phyloP scores from a whole-genome alignment of 164 flowering plant species.

The Umbellularia californica region DNA sequence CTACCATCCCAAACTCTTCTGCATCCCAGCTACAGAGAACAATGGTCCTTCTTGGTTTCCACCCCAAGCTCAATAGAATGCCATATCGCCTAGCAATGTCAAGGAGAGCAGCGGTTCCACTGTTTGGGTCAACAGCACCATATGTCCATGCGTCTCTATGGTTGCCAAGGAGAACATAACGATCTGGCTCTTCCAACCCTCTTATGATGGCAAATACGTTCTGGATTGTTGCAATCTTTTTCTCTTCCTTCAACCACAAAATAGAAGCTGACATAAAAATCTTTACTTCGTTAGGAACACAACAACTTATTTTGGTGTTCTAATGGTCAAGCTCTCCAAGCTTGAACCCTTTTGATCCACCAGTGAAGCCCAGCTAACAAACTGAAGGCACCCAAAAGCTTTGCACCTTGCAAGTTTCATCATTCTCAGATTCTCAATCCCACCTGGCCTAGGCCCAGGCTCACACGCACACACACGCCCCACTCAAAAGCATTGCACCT shows the following conservation, averaged over 20 bases:
- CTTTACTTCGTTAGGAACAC: neutral
- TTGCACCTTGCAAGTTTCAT: no score
- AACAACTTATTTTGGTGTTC: neutral
- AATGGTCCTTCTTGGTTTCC: conserved; percentile 87
- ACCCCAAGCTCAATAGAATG: conserved; percentile 52
- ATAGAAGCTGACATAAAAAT: neutral
- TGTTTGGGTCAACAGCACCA: conserved; percentile 98
- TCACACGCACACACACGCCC: no score
- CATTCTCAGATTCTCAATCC: no score
- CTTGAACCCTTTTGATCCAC: no score
- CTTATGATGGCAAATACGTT: conserved; percentile 76
- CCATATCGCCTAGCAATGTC: conserved; percentile 80
- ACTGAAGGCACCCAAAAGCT: no score
- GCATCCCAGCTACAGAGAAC: conserved; percentile 99
- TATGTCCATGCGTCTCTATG: conserved; percentile 99
- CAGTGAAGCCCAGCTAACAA: no score
- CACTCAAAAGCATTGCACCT: no score
- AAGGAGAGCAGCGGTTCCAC: conserved; percentile 93
- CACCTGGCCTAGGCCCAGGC: no score
- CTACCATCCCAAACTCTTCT: conserved; percentile 99
- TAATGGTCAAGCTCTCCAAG: neutral
- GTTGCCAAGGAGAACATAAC: conserved; percentile 84
- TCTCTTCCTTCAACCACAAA: conserved; percentile 52
- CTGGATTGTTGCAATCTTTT: conserved; percentile 48
- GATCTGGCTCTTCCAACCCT: conserved; percentile 86